Evolutionary conservation across 306 rosid species (phyloP), one percentile per base, ranked within the genome.

Genomic region (Begonia fuchsioides): DNA sequence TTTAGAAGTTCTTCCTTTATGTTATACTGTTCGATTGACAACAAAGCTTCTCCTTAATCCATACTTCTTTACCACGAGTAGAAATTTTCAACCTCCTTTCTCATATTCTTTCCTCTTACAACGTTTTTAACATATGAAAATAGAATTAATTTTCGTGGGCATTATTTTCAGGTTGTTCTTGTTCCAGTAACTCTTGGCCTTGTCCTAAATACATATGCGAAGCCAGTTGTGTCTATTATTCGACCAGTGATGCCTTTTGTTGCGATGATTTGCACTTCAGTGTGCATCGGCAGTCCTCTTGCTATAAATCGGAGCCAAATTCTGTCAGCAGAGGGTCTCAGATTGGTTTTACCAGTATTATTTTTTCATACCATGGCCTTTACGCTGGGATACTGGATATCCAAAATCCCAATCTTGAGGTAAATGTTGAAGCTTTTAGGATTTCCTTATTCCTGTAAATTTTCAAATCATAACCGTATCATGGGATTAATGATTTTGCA

Each of bases 261-360:
- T 68, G 98, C 98, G 12, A 85, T 90, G 85, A 61, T 85, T 56
- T 90, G 98, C 66, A 90, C 98, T 60, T 90, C 98, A 12, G 5
- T 90, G 65, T 85, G 98, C 83, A 90, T 90, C 12, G 98, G 95
- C 17, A 81, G 98, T 73, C 98, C 98, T 11, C 95, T 90, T 44
- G 84, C 98, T 15, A 74, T 85, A 54, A 90, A 90, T 56, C 76
- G 68, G 55, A 65, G 65, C 62, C 94, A 73, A 61, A 90, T 90
- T 61, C 59, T 90, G 53, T 81, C 94, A 1, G 61, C 45, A 10
- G 87, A 85, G 57, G 98, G 98, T 56, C 79, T 79, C 57, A 80
- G 56, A 18, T 63, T 90, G 68, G 64, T 81, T 66, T 71, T 81
- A 58, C 98, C 98, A 13, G 64, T 90, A 14, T 45, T 90, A 52